Conservation (phyloP, 176 grass and related monocot species). For the Canna indica region DNA sequence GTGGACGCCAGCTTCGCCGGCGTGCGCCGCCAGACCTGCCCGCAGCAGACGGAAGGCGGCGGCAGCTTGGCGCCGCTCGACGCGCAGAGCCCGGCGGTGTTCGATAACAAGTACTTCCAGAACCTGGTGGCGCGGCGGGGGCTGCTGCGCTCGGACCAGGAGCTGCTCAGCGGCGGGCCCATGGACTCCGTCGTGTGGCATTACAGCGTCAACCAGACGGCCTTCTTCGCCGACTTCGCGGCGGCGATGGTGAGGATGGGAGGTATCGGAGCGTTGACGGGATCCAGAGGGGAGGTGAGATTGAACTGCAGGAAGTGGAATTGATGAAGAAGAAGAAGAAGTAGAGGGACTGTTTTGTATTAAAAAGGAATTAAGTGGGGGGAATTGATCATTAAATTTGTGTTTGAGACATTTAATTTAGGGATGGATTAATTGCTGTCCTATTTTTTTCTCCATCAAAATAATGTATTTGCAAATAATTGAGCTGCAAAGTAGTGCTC, state of each 20-base stretch:
- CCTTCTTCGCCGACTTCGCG: constrained; percentile 50
- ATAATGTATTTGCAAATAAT: no score
- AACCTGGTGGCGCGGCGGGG: constrained; percentile 40
- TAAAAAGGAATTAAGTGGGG: no score
- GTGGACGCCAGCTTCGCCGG: constrained; percentile 53
- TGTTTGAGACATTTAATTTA: no score
- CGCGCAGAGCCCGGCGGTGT: constrained; percentile 19
- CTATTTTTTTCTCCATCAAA: no score
- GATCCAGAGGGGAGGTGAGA: constrained; percentile 51
- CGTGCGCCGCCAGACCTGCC: constrained; percentile 26
- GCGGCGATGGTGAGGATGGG: constrained; percentile 64
- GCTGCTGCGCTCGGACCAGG: constrained; percentile 76
- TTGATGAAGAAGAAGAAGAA: constrained; percentile 1
- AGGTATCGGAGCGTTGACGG: constrained; percentile 33
- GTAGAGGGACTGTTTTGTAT: not conserved
- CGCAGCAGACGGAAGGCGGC: constrained; percentile 2
- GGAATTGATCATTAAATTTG: no score
- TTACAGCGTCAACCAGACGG: constrained; percentile 39
- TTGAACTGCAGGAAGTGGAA: constrained; percentile 59
- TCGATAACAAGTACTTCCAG: constrained; percentile 64
- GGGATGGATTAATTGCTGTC: no score
- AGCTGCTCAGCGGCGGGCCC: constrained; percentile 55
- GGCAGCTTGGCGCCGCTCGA: constrained; percentile 31
- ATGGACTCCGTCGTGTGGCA: constrained; percentile 32
- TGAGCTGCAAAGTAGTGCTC: no score